These are phyloP conservation scores for Croton laevigatus DNA, from an alignment of 441 rosid genomes.

Conservation along the genomic window DNA sequence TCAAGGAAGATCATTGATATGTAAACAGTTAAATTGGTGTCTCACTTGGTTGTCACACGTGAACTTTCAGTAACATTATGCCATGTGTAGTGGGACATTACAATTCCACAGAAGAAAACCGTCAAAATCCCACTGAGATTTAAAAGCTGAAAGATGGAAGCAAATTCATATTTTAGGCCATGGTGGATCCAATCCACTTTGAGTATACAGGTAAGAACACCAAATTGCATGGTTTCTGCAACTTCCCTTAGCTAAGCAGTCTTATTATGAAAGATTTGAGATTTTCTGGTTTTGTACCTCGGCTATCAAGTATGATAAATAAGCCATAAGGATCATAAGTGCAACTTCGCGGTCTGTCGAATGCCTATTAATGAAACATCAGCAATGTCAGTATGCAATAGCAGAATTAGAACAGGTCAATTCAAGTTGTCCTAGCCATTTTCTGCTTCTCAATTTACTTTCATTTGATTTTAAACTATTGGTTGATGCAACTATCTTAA, in stretches of 20 bases:
- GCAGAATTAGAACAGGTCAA: neutral
- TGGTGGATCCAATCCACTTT: neutral
- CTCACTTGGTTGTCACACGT: constrained; percentile 58
- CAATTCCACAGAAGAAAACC: constrained; percentile 63
- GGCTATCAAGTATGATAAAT: constrained; percentile 64
- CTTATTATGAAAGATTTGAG: neutral
- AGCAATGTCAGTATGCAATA: constrained; percentile 13
- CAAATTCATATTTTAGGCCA: neutral
- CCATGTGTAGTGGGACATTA: constrained; percentile 73
- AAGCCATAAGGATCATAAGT: constrained; percentile 66
- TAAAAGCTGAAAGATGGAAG: constrained; percentile 41
- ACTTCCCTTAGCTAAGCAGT: no score
- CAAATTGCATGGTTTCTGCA: no score
- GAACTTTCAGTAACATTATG: constrained; percentile 68
- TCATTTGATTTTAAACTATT: no score
- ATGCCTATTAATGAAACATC: constrained; percentile 44
- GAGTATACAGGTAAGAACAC: no score
- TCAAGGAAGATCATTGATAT: no score
- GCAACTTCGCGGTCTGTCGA: constrained; percentile 80
- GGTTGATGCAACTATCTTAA: no score
- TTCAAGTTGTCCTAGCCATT: neutral
- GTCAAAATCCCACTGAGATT: constrained; percentile 64
- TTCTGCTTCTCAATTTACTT: neutral
- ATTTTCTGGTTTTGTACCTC: constrained; percentile 44
- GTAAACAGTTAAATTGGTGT: neutral